Evolutionary conservation across 768 basidiomycete species (phyloP).

Genomic region (Podaxis sp.): DNA sequence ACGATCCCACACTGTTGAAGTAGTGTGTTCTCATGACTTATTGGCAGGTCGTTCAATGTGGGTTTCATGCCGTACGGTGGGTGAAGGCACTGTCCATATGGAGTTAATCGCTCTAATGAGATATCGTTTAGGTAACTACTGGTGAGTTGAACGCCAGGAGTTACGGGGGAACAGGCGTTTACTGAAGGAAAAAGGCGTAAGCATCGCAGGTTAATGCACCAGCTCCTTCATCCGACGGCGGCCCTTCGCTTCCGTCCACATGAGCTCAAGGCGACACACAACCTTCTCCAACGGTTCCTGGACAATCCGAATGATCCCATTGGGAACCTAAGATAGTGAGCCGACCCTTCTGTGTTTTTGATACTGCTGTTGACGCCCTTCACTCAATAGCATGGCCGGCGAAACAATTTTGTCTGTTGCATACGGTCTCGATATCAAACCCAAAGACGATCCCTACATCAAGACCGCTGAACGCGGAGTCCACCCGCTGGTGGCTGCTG

Average conservation of each 20-base stretch:
- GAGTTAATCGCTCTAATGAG: not conserved
- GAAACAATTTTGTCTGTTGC: conserved; percentile 33
- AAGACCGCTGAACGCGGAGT: conserved; percentile 25
- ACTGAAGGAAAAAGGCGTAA: conserved; percentile 26
- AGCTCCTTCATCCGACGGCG: conserved; percentile 29
- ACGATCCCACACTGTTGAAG: too few species aligned
- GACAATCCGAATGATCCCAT: conserved; percentile 21
- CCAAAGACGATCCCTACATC: conserved; percentile 31
- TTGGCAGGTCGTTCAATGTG: conserved; percentile 27
- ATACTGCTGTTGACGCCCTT: not conserved
- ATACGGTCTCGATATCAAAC: conserved; percentile 34
- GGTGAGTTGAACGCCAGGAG: conserved; percentile 10
- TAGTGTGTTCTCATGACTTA: too few species aligned
- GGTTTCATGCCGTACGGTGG: conserved; percentile 32
- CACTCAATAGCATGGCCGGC: conserved; percentile 29
- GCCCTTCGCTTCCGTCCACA: conserved; percentile 25
- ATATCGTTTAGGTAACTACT: conserved; percentile 19
- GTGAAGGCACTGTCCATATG: conserved; percentile 6
- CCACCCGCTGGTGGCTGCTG: conserved; percentile 22
- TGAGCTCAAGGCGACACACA: conserved; percentile 26
- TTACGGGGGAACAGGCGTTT: too few species aligned
- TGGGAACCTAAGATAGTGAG: conserved; percentile 6
- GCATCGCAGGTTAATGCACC: conserved; percentile 31
- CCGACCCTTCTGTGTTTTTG: not conserved
- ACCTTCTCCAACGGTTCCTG: conserved; percentile 29